These are phyloP conservation scores for Aspergillus baeticus DNA, from an alignment of 495 filamentous ascomycete genomes.

Conservation along the genomic window DNA sequence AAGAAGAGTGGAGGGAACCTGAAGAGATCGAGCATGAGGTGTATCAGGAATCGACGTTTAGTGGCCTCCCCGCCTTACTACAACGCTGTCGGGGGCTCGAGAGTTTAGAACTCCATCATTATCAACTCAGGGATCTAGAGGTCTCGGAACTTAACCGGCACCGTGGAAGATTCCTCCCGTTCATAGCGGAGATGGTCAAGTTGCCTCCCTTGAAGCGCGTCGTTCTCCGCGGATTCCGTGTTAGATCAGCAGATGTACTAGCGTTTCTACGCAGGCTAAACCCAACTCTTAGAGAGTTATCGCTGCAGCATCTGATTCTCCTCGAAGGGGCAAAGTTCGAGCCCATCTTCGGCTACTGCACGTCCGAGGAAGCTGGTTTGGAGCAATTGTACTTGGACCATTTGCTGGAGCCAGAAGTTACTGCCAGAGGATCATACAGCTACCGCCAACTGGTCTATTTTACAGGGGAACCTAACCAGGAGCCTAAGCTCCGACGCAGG, in stretches of 20 bases:
- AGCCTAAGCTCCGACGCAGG: background rate
- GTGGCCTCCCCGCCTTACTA: background rate
- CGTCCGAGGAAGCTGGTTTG: background rate
- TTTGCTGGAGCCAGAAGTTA: background rate
- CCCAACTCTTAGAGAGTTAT: background rate
- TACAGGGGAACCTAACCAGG: background rate
- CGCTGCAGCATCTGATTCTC: background rate
- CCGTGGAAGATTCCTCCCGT: background rate
- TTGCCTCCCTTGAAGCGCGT: background rate
- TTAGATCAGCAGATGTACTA: background rate
- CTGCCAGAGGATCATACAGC: background rate
- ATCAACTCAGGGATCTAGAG: background rate
- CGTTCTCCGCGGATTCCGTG: background rate
- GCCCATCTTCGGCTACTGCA: slow-evolving; percentile 4
- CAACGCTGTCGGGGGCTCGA: background rate
- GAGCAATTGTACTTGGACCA: background rate
- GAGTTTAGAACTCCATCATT: slow-evolving; percentile 1
- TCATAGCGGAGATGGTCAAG: background rate
- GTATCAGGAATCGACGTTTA: background rate
- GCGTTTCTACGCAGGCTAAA: background rate
- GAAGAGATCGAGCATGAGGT: background rate
- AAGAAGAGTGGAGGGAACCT: background rate
- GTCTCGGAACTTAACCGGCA: background rate
- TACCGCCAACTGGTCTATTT: background rate
- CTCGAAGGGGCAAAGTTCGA: background rate